phyloP scores from a whole-genome alignment of 192 early-diverging fungal genomes.

The Backusella macrospora region DNA sequence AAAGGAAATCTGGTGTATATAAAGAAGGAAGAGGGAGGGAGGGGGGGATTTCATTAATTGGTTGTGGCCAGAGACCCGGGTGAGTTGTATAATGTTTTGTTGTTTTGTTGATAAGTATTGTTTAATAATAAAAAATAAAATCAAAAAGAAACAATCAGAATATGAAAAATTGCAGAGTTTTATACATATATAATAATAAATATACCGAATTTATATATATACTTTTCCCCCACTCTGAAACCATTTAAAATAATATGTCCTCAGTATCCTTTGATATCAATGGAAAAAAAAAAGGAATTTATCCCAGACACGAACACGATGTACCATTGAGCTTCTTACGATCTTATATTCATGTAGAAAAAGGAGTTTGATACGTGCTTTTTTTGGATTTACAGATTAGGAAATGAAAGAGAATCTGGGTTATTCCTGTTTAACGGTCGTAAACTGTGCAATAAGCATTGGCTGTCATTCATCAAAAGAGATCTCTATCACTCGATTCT shows the following conservation, averaged over 20 bases:
- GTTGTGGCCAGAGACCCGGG: slow-evolving; percentile 38
- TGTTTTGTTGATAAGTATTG: background rate
- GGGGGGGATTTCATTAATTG: background rate
- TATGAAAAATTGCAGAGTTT: no score
- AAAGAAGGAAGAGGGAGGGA: background rate
- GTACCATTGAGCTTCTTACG: slow-evolving; percentile 9
- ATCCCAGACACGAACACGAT: background rate
- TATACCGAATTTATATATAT: background rate
- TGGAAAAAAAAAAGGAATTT: background rate
- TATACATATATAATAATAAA: background rate
- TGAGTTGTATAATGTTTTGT: background rate
- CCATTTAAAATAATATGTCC: no score
- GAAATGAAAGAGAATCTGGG: background rate
- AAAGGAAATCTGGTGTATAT: background rate
- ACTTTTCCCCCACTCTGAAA: no score
- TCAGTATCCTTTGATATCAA: no score
- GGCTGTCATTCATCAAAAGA: background rate
- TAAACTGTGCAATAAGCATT: slow-evolving; percentile 2
- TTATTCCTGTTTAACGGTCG: background rate
- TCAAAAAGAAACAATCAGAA: background rate
- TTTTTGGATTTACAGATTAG: background rate
- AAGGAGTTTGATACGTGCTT: no score
- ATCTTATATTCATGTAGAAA: no score
- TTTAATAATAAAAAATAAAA: background rate
- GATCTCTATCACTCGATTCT: background rate